These are phyloP conservation scores for Arthroderma uncinatum DNA, from an alignment of 2,329 filamentous ascomycete species.

Conservation along the genomic window DNA sequence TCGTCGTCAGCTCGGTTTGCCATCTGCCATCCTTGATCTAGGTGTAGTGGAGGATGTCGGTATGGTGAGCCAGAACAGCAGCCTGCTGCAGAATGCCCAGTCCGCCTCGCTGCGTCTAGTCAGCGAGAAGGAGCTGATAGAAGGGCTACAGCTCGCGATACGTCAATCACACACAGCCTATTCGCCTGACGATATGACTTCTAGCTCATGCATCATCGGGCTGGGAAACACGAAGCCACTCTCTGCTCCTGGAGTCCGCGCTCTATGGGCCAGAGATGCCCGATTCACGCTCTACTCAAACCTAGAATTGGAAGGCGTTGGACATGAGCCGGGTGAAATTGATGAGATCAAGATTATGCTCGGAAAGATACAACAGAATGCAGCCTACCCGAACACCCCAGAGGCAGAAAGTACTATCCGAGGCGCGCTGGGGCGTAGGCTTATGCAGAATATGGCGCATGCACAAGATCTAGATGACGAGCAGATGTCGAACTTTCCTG, in stretches of 20 bases:
- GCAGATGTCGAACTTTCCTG: conserved; percentile 10
- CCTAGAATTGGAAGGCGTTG: neutral
- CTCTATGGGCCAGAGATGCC: neutral
- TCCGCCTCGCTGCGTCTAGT: neutral
- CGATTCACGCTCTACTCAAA: conserved; percentile 2
- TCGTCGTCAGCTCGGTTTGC: conserved; percentile 9
- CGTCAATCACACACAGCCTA: neutral
- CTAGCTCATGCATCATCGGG: neutral
- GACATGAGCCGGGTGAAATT: neutral
- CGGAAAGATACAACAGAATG: neutral
- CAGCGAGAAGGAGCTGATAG: conserved; percentile 2
- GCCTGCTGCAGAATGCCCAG: conserved; percentile 8
- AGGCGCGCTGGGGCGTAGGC: conserved; percentile 13
- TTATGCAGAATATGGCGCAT: conserved; percentile 5
- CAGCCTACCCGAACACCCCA: neutral
- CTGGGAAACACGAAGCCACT: neutral
- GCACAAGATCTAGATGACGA: conserved; percentile 5
- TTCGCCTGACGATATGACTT: neutral
- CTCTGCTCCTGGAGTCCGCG: neutral
- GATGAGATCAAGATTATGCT: neutral
- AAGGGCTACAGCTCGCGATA: conserved; percentile 2
- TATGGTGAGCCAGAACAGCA: neutral
- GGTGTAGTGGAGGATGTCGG: conserved; percentile 5
- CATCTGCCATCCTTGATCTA: conserved; percentile 5
- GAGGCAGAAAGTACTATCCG: neutral